These are phyloP conservation scores for Tripterygium wilfordii DNA, from an alignment of 177 flowering plant genomes.

Conservation along the genomic window DNA sequence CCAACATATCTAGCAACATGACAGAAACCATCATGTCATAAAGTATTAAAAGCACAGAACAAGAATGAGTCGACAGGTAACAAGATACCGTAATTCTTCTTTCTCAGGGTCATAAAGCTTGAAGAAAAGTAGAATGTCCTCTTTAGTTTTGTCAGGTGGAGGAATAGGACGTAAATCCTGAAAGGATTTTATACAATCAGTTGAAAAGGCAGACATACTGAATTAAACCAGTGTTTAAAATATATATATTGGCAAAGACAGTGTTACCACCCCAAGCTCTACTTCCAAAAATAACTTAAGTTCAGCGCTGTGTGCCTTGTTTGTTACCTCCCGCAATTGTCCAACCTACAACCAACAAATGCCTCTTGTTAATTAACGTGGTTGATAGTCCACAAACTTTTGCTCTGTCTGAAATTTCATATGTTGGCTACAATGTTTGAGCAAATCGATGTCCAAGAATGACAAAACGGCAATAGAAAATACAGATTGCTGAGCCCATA, in stretches of 20 bases:
- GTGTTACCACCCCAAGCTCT: slow-evolving; percentile 61
- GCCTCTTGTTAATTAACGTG: slow-evolving; percentile 3
- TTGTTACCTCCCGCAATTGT: slow-evolving; percentile 73
- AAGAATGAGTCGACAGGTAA: neutral
- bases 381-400: neutral
- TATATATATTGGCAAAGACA: slow-evolving; percentile 3
- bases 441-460: neutral
- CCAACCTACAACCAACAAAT: slow-evolving; percentile 64
- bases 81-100: slow-evolving; percentile 62
- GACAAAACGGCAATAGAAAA: neutral
- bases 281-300: slow-evolving; percentile 82
- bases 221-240: neutral
- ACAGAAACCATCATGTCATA: slow-evolving; percentile 3
- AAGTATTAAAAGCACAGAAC: neutral
- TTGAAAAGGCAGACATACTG: neutral
- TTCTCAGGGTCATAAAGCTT: slow-evolving; percentile 82
- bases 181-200: neutral
- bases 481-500: neutral
- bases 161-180: slow-evolving; percentile 59
- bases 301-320: slow-evolving; percentile 77
- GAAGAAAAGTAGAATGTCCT: slow-evolving; percentile 80
- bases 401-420: neutral
- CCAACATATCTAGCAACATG: slow-evolving; percentile 65
- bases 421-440: neutral
- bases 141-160: slow-evolving; percentile 73